Percentiles rank a stretch among this genome's conserved stretches.
These are phyloP conservation scores for Heritiera littoralis DNA, from an alignment of 345 rosid species.

Conservation along the genomic window DNA sequence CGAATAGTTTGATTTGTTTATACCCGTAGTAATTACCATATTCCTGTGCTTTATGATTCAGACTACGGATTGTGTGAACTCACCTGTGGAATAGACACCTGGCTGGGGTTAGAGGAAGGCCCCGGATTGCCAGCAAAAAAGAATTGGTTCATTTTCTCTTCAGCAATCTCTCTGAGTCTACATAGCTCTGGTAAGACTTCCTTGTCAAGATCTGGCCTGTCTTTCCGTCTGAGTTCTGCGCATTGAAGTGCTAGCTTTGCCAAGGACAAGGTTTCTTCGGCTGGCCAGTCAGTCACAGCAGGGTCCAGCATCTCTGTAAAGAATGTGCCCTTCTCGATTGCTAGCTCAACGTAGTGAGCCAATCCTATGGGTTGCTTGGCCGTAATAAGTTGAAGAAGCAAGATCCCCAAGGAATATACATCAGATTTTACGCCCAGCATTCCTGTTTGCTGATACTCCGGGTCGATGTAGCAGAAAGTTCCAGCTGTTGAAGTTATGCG, in stretches of 20 bases:
- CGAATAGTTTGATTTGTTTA: too few relatives aligned
- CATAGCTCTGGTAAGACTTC: constrained; percentile 64
- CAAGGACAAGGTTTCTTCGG: constrained; percentile 55
- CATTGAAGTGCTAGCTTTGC: constrained; percentile 69
- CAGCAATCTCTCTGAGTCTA: constrained; percentile 60
- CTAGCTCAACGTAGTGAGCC: constrained; percentile 49
- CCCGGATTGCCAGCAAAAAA: constrained; percentile 27
- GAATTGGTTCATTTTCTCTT: constrained; percentile 42
- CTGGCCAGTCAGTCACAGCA: constrained; percentile 73
- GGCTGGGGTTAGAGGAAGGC: constrained; percentile 37
- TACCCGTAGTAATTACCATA: too few relatives aligned
- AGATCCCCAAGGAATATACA: constrained; percentile 77
- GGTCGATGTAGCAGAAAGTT: constrained; percentile 91
- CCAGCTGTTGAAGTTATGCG: constrained; percentile 81
- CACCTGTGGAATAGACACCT: constrained; percentile 17
- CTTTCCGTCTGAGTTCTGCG: constrained; percentile 80
- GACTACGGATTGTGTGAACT: too few relatives aligned
- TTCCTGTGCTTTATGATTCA: too few relatives aligned
- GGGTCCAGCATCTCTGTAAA: constrained; percentile 60
- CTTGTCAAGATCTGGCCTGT: constrained; percentile 85
- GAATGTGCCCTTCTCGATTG: constrained; percentile 61
- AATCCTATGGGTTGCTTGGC: constrained; percentile 77
- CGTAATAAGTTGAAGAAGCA: constrained; percentile 81
- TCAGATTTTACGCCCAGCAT: constrained; percentile 92
- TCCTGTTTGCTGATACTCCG: constrained; percentile 96